Evolutionary conservation across 2,329 filamentous ascomycete genomes (phyloP).

Genomic region (Harringtonia aguacate): DNA sequence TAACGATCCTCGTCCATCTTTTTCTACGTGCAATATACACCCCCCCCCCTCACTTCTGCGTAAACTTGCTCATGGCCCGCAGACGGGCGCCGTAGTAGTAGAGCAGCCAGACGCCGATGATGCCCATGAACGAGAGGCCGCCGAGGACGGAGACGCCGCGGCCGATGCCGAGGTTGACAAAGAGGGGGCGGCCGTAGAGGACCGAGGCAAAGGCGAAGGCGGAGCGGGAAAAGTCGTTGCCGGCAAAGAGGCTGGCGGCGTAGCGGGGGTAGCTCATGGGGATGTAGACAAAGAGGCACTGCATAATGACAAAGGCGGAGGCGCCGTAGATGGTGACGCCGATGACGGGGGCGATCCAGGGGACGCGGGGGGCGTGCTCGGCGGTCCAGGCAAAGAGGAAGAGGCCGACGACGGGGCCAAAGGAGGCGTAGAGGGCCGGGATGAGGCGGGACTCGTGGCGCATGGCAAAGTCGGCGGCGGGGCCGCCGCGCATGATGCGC

Average conservation of each 20-base stretch:
- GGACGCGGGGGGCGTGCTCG: constrained; percentile 27
- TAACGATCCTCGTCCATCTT: too few relatives aligned
- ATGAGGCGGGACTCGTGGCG: constrained; percentile 43
- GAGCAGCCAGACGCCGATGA: constrained; percentile 44
- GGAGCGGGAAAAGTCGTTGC: constrained; percentile 48
- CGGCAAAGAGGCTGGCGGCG: constrained; percentile 48
- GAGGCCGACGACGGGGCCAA: constrained; percentile 46
- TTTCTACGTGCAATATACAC: neutral
- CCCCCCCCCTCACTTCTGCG: constrained; percentile 13
- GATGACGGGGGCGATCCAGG: constrained; percentile 46
- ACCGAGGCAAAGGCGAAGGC: constrained; percentile 49
- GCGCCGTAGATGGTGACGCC: constrained; percentile 44
- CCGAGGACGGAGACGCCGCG: constrained; percentile 46
- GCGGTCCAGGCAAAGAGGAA: constrained; percentile 52
- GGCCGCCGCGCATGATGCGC: constrained; percentile 34
- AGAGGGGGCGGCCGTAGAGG: constrained; percentile 50
- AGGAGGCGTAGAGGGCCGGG: constrained; percentile 40
- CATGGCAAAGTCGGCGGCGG: constrained; percentile 32
- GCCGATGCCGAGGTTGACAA: constrained; percentile 46
- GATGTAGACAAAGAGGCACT: constrained; percentile 51
- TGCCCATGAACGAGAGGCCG: constrained; percentile 40
- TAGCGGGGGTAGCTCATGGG: constrained; percentile 45
- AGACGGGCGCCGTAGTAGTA: constrained; percentile 28
- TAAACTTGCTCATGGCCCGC: constrained; percentile 47
- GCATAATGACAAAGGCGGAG: constrained; percentile 43